Percentiles rank a stretch among this genome's conserved stretches.
Evolutionary conservation across 2,329 filamentous ascomycete genomes (phyloP).

Genomic region (Scedosporium aurantiacum): DNA sequence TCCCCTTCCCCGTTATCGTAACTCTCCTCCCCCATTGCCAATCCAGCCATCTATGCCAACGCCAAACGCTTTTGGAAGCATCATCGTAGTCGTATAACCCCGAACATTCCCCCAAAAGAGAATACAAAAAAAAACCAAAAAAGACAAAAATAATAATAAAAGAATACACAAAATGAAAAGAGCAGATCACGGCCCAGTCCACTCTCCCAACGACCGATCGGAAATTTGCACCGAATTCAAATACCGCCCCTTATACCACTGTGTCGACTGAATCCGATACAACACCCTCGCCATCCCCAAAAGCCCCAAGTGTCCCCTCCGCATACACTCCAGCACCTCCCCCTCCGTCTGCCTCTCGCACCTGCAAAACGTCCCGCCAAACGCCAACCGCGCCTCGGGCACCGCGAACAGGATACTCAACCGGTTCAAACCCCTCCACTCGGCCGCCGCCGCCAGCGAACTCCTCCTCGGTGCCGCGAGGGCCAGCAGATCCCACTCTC

Average conservation of each 20-base stretch:
- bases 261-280: slow-evolving; percentile 15
- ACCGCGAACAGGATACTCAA: slow-evolving; percentile 20
- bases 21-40: too few relatives aligned
- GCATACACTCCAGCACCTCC: slow-evolving; percentile 16
- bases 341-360: slow-evolving; percentile 16
- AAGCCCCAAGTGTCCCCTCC: slow-evolving; percentile 16
- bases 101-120: not conserved
- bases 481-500: slow-evolving; percentile 20
- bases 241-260: slow-evolving; percentile 6
- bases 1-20: not conserved
- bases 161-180: not conserved
- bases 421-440: slow-evolving; percentile 17
- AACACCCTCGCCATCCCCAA: slow-evolving; percentile 20
- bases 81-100: not conserved
- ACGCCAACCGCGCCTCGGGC: slow-evolving; percentile 12
- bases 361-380: slow-evolving; percentile 17
- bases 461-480: slow-evolving; percentile 13
- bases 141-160: not conserved
- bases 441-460: slow-evolving; percentile 7
- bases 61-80: not conserved
- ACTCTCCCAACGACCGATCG: not conserved
- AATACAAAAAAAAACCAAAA: not conserved
- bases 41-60: not conserved
- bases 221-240: not conserved
- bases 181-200: not conserved